Evolutionary conservation across 495 filamentous ascomycete species (phyloP).

Genomic region (Penicillium fimorum): DNA sequence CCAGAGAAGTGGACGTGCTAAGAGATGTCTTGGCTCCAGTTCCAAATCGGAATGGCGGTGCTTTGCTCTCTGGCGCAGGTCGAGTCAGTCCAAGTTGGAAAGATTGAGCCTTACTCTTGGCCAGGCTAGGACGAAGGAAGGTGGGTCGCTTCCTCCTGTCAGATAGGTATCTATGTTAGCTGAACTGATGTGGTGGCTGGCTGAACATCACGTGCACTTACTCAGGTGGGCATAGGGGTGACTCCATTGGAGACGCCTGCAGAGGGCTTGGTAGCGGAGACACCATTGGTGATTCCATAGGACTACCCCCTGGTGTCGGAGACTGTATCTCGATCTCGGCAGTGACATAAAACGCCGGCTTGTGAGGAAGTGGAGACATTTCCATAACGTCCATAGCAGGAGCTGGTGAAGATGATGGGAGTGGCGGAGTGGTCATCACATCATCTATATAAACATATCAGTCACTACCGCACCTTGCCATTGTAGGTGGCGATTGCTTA

Average conservation of each 20-base stretch:
- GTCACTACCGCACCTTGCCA: conserved; percentile 8
- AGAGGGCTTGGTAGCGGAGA: conserved; percentile 41
- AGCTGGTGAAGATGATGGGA: conserved; percentile 78
- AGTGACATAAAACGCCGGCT: conserved; percentile 60
- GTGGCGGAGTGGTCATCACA: conserved; percentile 76
- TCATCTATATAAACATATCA: conserved; percentile 45
- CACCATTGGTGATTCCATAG: conserved; percentile 49
- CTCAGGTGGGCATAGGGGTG: conserved; percentile 38
- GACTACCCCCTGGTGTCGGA: conserved; percentile 57
- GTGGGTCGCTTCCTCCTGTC: conserved; percentile 41
- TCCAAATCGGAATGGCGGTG: conserved; percentile 75
- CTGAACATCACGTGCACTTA: conserved; percentile 26
- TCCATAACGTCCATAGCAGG: conserved; percentile 84
- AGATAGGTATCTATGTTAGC: conserved; percentile 1
- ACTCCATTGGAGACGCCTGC: conserved; percentile 55
- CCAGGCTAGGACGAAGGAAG: conserved; percentile 43
- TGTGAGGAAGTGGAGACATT: conserved; percentile 91
- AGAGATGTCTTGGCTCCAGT: conserved; percentile 51
- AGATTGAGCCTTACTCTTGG: conserved; percentile 44
- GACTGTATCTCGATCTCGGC: conserved; percentile 63
- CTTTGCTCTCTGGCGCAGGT: conserved; percentile 54
- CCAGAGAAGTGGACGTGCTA: conserved; percentile 62
- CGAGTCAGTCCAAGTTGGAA: conserved; percentile 39
- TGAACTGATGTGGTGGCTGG: background rate
- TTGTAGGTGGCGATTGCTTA: conserved; percentile 45